A percentile compares a stretch with the other conserved stretches of the same genome.
Evolutionary conservation across 1,284 basidiomycete genomes (phyloP).

Genomic region (Pseudozyma flocculosa): DNA sequence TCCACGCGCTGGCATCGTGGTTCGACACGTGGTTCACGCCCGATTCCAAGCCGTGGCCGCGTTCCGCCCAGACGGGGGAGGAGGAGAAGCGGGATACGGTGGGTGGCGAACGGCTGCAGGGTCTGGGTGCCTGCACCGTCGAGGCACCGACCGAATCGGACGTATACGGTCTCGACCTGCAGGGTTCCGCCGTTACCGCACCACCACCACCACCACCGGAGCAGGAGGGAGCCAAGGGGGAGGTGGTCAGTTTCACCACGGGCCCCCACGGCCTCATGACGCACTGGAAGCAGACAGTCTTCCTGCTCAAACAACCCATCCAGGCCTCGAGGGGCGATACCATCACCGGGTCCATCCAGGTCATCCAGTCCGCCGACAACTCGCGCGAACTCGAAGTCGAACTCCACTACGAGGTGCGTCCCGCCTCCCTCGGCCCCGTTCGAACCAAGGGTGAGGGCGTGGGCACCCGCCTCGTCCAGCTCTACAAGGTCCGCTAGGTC

Average conservation of each 20-base stretch:
- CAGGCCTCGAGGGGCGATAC: conserved; percentile 71
- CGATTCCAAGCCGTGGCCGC: background rate
- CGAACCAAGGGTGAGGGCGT: conserved; percentile 6
- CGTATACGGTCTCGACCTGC: conserved; percentile 75
- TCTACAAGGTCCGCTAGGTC: conserved; percentile 4
- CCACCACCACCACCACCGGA: conserved; percentile 63
- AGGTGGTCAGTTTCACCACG: conserved; percentile 82
- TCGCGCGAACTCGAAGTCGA: conserved; percentile 87
- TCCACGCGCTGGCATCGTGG: conserved; percentile 54
- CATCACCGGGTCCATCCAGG: conserved; percentile 79
- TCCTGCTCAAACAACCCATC: conserved; percentile 80
- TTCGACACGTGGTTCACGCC: conserved; percentile 57
- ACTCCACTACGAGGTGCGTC: conserved; percentile 69
- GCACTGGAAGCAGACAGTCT: conserved; percentile 98
- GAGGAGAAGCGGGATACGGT: conserved; percentile 6
- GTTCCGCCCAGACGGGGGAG: background rate
- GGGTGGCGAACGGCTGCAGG: conserved; percentile 15
- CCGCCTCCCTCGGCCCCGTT: background rate
- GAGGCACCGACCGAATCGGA: conserved; percentile 21
- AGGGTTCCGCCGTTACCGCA: conserved; percentile 63
- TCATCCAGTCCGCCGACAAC: conserved; percentile 77
- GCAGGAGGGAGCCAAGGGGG: conserved; percentile 59
- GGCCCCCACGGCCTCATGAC: conserved; percentile 81
- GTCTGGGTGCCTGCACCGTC: conserved; percentile 25
- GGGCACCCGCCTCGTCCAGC: background rate